Base-by-base conservation (phyloP, 2,329 filamentous ascomycete species). In the Lachnellula suecica region DNA sequence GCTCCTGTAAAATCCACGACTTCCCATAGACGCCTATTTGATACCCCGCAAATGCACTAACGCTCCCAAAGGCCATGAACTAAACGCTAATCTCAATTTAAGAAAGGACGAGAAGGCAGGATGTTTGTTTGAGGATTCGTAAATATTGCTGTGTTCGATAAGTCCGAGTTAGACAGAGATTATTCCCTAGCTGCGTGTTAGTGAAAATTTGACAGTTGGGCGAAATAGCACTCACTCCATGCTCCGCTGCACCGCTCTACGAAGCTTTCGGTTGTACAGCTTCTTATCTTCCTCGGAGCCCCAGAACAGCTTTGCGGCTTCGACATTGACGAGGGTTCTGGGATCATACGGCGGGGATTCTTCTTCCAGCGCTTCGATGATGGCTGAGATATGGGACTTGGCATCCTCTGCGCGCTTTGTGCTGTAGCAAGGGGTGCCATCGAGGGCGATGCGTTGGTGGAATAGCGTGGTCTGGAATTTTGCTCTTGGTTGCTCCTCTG, bases 281-380 rank as follows among this genome's bases (percentile, higher is more conserved):
- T 92, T 96, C 67, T 89, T 88, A 48, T 93, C 87, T 2, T 91
- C 87, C 1, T 81, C 72, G 4, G 79, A 79, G 3, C 91, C 91
- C 93, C 94, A 99, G 66, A 87, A 94, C 42, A 97, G 75, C 69
- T 85, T 89, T 37, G 88, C 86, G 2, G 92, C 91, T 64, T 96
- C 92, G 0, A 85, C 88, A 59, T 96, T 87, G 34, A 97, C 90
- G 27, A 91, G 81, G 10, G 89, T 92, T 42, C 93, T 82, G 1
- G 94, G 94, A 66, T 99, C 94, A 66, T 96, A 97, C 0, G 88
- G 86, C 0, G 92, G 90, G 2, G 84, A 79, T 54, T 95, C 90
- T 51, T 97, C 92, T 66, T 97, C 91, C n/a, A 97, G 76, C 1
- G 87, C 81, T 6, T 81, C 79, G 57, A 97, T 83, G 51, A 97